Evolutionary conservation across 495 filamentous ascomycete genomes (phyloP).

Genomic region (Aspergillus bertholletiae): DNA sequence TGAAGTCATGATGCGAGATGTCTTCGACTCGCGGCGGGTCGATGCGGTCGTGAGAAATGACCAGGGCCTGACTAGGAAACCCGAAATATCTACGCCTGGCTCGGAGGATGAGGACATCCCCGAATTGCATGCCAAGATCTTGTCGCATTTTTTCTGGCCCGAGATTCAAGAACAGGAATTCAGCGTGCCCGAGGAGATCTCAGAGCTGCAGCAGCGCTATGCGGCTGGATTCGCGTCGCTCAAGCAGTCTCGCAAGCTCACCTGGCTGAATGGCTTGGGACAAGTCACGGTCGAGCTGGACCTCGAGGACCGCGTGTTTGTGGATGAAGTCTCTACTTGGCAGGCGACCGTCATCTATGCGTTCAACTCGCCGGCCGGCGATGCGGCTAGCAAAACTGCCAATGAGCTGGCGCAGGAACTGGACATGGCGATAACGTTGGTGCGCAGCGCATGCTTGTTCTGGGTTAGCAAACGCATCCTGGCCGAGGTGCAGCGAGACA

Average conservation of each 20-base stretch:
- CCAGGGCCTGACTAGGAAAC: constrained; percentile 25
- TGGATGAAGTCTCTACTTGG: constrained; percentile 74
- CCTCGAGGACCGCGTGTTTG: constrained; percentile 73
- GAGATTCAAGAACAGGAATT: constrained; percentile 75
- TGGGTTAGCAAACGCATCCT: constrained; percentile 83
- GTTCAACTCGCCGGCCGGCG: constrained; percentile 52
- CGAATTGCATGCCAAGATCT: constrained; percentile 74
- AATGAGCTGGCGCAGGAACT: constrained; percentile 60
- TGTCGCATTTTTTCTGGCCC: constrained; percentile 95
- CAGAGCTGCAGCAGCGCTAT: constrained; percentile 64
- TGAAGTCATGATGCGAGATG: constrained; percentile 95
- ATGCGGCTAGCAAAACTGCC: constrained; percentile 49
- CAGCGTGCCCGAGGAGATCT: constrained; percentile 61
- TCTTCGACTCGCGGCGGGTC: constrained; percentile 77
- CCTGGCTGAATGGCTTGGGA: constrained; percentile 80
- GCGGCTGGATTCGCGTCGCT: constrained; percentile 70
- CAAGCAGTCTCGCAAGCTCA: constrained; percentile 79
- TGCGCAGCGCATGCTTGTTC: constrained; percentile 75
- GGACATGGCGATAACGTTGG: constrained; percentile 72
- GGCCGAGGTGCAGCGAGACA: constrained; percentile 48
- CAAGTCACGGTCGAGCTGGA: constrained; percentile 79
- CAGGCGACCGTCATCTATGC: constrained; percentile 88
- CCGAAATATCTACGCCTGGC: constrained; percentile 1
- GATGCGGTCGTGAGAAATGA: constrained; percentile 60
- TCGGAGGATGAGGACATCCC: constrained; percentile 17